Base-by-base conservation (phyloP, 495 filamentous ascomycete species). In the Neurospora sp. region DNA sequence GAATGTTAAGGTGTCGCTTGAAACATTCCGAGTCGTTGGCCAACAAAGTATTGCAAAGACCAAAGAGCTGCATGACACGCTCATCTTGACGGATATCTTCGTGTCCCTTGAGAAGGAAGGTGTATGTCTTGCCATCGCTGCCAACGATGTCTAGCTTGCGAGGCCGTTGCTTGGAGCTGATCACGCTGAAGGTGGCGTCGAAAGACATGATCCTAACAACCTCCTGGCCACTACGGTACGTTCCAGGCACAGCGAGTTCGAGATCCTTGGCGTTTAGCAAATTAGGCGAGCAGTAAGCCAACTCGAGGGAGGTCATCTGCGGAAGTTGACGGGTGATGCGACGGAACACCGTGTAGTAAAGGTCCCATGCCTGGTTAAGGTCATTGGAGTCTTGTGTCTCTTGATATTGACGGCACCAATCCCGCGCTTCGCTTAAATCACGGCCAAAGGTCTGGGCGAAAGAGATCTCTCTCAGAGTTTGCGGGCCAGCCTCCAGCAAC, bases 21-120 rank as follows among this genome's bases (percentile, higher is more conserved):
- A 96, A 97, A 76, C 90, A 97, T 80, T 99, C 96, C 8, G 93
- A 90, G 80, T 99, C 96, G 73, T 92, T 94, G 40, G 92, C 87
- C 27, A 99, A 87, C 11, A 98, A 88, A 1, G 96, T 99, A 76
- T 99, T 99, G 80, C 93, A 92, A 7, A 99, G 87, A 48, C 96
- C 96, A 76, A 99, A 98, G 18, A 99, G 88, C 80, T 99, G 96
- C 96, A 99, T 99, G 71, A 98, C 95, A 83, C 96, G 91, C 80
- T 99, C 96, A 78, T 99, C 96, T 83, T 99, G 96, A 72, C 96
- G 89, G 75, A 98, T 98, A 84, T 99, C 96, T 83, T 99, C 96
- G 76, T 98, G 96, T 11, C 96, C 96, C 83, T 99, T 99, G 77
- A 99, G 86, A 31, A 89, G 77, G 83, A 97, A 97, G 69, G 92